Conservation (phyloP, 2,329 filamentous ascomycete species). For the Hyphodiscus sp. region DNA sequence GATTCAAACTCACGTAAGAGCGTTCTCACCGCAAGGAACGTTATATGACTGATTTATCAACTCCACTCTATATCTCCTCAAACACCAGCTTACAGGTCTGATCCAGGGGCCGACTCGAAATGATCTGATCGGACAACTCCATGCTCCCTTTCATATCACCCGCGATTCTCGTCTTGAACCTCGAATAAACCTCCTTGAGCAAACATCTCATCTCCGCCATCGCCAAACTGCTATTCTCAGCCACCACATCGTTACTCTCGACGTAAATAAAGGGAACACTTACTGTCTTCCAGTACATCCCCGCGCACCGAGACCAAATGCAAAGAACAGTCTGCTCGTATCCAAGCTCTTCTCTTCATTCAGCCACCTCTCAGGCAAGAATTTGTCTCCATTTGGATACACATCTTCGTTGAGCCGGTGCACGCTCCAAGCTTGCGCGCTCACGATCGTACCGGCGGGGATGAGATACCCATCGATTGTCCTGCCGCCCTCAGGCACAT, state of each 20-base stretch:
- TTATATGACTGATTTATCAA: background rate
- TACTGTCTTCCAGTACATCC: conserved; percentile 64
- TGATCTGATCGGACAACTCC: conserved; percentile 60
- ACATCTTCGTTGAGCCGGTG: conserved; percentile 56
- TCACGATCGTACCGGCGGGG: conserved; percentile 49
- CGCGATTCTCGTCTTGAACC: conserved; percentile 43
- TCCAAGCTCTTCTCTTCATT: conserved; percentile 67
- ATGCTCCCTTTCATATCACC: conserved; percentile 51
- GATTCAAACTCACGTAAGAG: background rate
- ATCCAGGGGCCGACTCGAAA: conserved; percentile 55
- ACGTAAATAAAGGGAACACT: conserved; percentile 29
- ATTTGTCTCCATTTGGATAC: conserved; percentile 72
- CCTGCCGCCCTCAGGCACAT: conserved; percentile 48
- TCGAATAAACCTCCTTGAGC: conserved; percentile 53
- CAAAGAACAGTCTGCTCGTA: conserved; percentile 54
- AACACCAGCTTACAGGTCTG: conserved; percentile 47
- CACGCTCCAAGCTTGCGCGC: conserved; percentile 54
- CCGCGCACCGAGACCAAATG: conserved; percentile 59
- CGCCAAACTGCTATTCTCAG: conserved; percentile 38
- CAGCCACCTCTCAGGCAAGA: conserved; percentile 80
- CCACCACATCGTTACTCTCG: background rate
- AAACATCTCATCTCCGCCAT: conserved; percentile 35
- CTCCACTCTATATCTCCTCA: conserved; percentile 2
- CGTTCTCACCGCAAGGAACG: background rate
- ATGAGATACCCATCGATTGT: conserved; percentile 49